phyloP scores from a whole-genome alignment of 129 eudicot species.

The Arctium minus region DNA sequence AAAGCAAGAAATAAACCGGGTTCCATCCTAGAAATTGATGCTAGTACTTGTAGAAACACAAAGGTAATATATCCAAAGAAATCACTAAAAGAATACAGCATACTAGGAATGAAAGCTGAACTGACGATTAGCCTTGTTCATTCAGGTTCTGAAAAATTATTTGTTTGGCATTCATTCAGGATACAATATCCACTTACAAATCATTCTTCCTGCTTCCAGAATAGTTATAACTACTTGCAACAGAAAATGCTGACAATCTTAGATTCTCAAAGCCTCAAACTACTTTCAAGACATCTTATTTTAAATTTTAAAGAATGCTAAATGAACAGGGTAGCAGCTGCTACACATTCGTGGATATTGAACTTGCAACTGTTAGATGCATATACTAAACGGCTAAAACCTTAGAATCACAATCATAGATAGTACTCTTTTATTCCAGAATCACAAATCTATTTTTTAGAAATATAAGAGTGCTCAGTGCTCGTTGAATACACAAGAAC shows the following conservation, averaged over 20 bases:
- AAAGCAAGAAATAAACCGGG: not conserved
- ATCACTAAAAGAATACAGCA: not conserved
- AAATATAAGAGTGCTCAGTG: not conserved
- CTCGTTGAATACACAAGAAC: not conserved
- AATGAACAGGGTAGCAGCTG: not conserved
- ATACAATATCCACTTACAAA: not conserved
- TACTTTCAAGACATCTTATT: not conserved
- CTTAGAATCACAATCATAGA: not conserved
- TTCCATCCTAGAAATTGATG: not conserved
- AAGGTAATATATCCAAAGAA: not conserved
- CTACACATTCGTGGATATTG: not conserved
- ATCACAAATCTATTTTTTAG: not conserved
- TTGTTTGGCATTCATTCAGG: not conserved
- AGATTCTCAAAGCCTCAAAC: not conserved
- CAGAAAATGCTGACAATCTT: not conserved
- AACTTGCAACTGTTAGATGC: not conserved
- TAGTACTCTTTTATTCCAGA: slow-evolving; percentile 8
- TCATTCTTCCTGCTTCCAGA: not conserved
- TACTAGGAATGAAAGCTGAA: not conserved
- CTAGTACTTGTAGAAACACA: not conserved
- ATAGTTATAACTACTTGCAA: not conserved
- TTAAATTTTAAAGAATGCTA: not conserved
- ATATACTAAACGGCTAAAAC: not conserved
- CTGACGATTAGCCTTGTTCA: not conserved
- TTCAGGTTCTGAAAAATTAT: not conserved